These are phyloP conservation scores for Populus tremula DNA, from an alignment of 345 rosid genomes.

Conservation along the genomic window DNA sequence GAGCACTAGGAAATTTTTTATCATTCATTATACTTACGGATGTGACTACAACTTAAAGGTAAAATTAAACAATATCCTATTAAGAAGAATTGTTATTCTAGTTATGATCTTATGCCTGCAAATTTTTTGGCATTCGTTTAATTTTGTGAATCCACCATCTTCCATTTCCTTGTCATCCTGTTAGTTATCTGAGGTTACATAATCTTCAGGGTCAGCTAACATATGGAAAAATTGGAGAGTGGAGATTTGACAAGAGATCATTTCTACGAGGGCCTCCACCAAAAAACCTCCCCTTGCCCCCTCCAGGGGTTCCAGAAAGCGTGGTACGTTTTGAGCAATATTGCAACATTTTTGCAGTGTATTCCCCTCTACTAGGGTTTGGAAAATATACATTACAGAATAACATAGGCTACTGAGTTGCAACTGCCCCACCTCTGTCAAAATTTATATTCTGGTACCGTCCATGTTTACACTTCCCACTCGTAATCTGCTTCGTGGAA, in stretches of 20 bases:
- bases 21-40: conserved; percentile 93
- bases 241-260: conserved; percentile 95
- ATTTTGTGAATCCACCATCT: neutral
- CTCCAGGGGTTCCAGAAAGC: conserved; percentile 88
- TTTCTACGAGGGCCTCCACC: conserved; percentile 68
- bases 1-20: conserved; percentile 52
- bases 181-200: neutral
- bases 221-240: conserved; percentile 82
- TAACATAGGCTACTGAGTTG: neutral
- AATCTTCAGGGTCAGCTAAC: conserved; percentile 68
- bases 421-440: neutral
- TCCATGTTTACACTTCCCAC: neutral
- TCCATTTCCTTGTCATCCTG: neutral
- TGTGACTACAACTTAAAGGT: conserved; percentile 91
- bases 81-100: neutral
- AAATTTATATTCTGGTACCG: neutral
- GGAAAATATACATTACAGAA: neutral
- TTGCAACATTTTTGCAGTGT: neutral
- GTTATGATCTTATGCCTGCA: neutral
- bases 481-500: neutral
- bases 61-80: neutral
- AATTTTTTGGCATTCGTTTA: neutral
- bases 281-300: conserved; percentile 71
- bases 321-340: conserved; percentile 58
- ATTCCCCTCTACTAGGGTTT: neutral